These are phyloP conservation scores for Priceomyces carsonii DNA, from an alignment of 805 yeast species.

Conservation along the genomic window DNA sequence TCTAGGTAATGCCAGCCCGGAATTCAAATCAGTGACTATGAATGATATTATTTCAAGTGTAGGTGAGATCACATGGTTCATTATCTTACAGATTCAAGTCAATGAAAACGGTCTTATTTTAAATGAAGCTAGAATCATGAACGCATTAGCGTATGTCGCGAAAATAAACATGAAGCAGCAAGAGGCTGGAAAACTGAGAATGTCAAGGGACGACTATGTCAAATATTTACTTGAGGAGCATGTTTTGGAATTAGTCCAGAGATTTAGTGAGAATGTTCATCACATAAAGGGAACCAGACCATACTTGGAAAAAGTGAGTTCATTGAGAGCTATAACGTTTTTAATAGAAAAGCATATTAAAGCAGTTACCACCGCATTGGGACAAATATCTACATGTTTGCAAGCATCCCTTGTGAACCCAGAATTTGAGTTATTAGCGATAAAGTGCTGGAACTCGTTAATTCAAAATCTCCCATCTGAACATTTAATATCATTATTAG, in stretches of 20 bases:
- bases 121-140: conserved; percentile 35
- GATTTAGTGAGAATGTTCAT: conserved; percentile 77
- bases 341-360: conserved; percentile 59
- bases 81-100: conserved; percentile 31
- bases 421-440: conserved; percentile 58
- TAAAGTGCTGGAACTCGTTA: conserved; percentile 68
- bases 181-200: conserved; percentile 9
- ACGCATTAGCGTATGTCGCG: conserved; percentile 45
- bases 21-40: conserved; percentile 34
- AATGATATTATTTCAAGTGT: conserved; percentile 36
- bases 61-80: conserved; percentile 41
- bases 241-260: conserved; percentile 73
- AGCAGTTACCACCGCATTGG: conserved; percentile 57
- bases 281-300: conserved; percentile 73
- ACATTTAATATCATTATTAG: conserved; percentile 66
- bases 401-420: conserved; percentile 73
- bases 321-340: conserved; percentile 72
- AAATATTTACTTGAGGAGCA: conserved; percentile 48
- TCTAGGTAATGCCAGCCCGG: conserved; percentile 53
- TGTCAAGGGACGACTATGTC: conserved; percentile 22
- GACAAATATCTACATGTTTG: conserved; percentile 83
- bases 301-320: conserved; percentile 65
- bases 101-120: conserved; percentile 27
- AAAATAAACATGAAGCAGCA: conserved; percentile 20
- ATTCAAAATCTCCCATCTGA: conserved; percentile 55